Evolutionary conservation across 331 rosid genomes (phyloP), one percentile per base, ranked within the genome.

Genomic region (Erythrophleum ivorense): DNA sequence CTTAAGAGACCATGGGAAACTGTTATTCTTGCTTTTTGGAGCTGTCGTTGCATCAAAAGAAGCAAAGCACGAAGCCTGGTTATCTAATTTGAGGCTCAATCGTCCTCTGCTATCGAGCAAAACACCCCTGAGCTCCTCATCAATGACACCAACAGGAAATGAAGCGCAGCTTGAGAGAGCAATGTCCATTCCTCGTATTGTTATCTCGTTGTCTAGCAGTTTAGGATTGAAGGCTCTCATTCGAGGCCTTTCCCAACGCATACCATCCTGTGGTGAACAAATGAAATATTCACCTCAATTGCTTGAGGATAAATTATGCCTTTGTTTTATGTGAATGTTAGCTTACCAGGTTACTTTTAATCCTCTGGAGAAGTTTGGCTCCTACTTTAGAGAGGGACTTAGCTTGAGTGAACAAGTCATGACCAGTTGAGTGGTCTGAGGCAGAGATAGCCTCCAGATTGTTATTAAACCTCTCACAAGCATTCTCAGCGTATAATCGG

Each of bases 161-260:
- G 90, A 82, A 79, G 85, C 18, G 76, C 74, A 83, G n/a, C 78
- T 84, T 31, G 92, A 86, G 59, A 90, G 64, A 73, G 98, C 98
- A 60, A 88, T 81, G 66, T 86, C 91, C 92, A 93, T 91, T 53
- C 96, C 97, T 67, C 87, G 85, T 12, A 95, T 31, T 16, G 91
- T 83, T 24, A 84, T 55, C 83, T 89, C 97, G 71, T 76, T 71
- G 69, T 80, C 84, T 71, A 76, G 91, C 75, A 89, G 62, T 40
- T 81, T 88, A 21, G 82, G 86, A 41, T 77, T 79, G 14, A 79
- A 79, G 45, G 85, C 14, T 69, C 36, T 84, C 45, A 45, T 74
- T 7, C 53, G 87, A n/a, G 88, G 94, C 60, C 85, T 82, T 80
- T 95, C 97, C 98, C 98, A 95, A 13, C 52, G 72, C 90, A 93